phyloP scores from a whole-genome alignment of 1,139 yeast species.

The Meyerozyma guilliermondii region DNA sequence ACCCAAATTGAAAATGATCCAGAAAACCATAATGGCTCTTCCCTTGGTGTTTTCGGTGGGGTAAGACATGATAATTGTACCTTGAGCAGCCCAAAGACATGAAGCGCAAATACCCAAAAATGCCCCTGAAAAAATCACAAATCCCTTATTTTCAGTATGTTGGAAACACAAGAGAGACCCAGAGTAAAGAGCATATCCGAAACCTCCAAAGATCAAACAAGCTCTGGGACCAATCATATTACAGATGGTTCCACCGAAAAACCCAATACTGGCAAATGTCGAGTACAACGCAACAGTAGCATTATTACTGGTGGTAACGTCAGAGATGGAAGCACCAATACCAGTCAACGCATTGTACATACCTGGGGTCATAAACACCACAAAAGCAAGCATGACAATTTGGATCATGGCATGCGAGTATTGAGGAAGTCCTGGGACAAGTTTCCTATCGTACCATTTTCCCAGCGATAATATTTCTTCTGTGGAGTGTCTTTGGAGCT shows the following conservation, averaged over 20 bases:
- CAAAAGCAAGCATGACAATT: constrained; percentile 44
- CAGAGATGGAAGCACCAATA: constrained; percentile 45
- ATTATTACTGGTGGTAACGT: constrained; percentile 41
- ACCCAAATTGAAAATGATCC: constrained; percentile 63
- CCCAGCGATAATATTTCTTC: constrained; percentile 21
- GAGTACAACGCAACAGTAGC: constrained; percentile 53
- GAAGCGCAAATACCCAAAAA: constrained; percentile 56
- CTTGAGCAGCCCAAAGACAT: constrained; percentile 59
- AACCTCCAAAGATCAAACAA: constrained; percentile 48
- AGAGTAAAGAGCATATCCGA: constrained; percentile 53
- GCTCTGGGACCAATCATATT: constrained; percentile 47
- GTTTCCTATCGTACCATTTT: constrained; percentile 36
- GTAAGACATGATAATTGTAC: constrained; percentile 52
- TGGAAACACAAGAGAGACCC: constrained; percentile 46
- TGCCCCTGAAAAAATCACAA: constrained; percentile 56
- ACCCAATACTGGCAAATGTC: constrained; percentile 53
- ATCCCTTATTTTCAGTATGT: constrained; percentile 46
- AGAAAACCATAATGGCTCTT: constrained; percentile 49
- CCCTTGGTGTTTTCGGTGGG: constrained; percentile 56
- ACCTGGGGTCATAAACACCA: constrained; percentile 52
- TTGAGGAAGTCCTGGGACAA: constrained; percentile 24
- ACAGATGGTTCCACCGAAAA: constrained; percentile 56
- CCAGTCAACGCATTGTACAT: constrained; percentile 56
- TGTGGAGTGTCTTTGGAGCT: constrained; percentile 21
- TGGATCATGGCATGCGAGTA: constrained; percentile 44